Evolutionary conservation across 1,284 basidiomycete species (phyloP).

Genomic region (Trametes sp.): DNA sequence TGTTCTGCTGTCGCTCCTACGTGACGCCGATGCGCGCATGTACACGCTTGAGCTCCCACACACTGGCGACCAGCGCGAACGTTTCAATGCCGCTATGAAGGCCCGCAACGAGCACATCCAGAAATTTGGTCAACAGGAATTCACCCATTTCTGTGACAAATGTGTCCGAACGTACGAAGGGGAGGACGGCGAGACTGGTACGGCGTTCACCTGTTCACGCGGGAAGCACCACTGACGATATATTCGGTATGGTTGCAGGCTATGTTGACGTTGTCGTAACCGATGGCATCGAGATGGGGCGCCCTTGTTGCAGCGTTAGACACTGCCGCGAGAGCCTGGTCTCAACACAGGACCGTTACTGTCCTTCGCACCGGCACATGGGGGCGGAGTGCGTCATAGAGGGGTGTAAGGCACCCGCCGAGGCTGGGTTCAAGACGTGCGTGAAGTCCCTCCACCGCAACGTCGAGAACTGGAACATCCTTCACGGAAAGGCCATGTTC

Average conservation of each 20-base stretch:
- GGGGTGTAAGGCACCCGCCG: neutral
- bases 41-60: slow-evolving; percentile 35
- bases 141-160: slow-evolving; percentile 37
- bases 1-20: slow-evolving; percentile 34
- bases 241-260: slow-evolving; percentile 26
- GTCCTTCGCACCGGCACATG: slow-evolving; percentile 26
- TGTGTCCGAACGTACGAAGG: slow-evolving; percentile 30
- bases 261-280: slow-evolving; percentile 37
- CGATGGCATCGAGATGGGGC: slow-evolving; percentile 43
- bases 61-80: slow-evolving; percentile 29
- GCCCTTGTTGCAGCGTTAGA: slow-evolving; percentile 38
- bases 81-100: slow-evolving; percentile 5
- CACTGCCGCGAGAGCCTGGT: slow-evolving; percentile 34
- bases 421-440: too few relatives aligned
- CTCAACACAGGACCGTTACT: slow-evolving; percentile 39
- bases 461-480: too few relatives aligned
- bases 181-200: slow-evolving; percentile 17
- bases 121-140: slow-evolving; percentile 36
- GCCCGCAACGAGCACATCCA: slow-evolving; percentile 10
- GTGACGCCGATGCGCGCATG: slow-evolving; percentile 24
- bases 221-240: too few relatives aligned
- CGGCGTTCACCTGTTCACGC: neutral
- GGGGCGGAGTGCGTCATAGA: neutral
- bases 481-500: too few relatives aligned
- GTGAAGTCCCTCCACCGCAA: too few relatives aligned